Conservation (phyloP, 441 rosid genomes). For the Adansonia grandidieri region DNA sequence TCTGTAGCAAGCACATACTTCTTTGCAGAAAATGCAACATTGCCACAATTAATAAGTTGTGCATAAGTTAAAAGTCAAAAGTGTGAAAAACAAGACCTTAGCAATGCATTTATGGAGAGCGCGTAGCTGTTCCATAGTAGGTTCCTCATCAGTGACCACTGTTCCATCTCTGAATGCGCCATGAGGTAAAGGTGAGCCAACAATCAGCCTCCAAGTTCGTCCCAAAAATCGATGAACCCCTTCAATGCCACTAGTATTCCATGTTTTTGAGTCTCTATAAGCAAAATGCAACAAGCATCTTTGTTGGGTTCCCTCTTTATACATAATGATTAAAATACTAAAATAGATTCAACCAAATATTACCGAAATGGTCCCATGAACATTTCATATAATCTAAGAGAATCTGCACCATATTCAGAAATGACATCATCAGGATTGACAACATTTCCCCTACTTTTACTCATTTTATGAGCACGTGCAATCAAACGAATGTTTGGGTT, state of each 20-base stretch:
- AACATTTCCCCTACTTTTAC: conserved; percentile 98
- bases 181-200: conserved; percentile 66
- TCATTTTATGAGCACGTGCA: conserved; percentile 92
- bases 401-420: conserved; percentile 86
- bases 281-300: conserved; percentile 28
- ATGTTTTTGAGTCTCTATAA: conserved; percentile 88
- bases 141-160: conserved; percentile 62
- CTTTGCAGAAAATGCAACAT: not conserved
- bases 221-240: conserved; percentile 93
- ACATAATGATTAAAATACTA: not conserved
- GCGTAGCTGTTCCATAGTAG: conserved; percentile 70
- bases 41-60: not conserved
- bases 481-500: conserved; percentile 57
- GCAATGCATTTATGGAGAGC: conserved; percentile 87
- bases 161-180: conserved; percentile 72
- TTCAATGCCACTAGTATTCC: conserved; percentile 97
- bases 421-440: conserved; percentile 96
- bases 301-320: conserved; percentile 1
- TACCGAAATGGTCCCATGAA: conserved; percentile 99
- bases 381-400: conserved; percentile 95
- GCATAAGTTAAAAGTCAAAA: not conserved
- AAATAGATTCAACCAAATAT: conserved; percentile 10
- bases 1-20: not conserved
- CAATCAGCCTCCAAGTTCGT: conserved; percentile 86
- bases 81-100: conserved; percentile 53